These are phyloP conservation scores for Lenwebbia sp. DNA, from an alignment of 345 rosid species.

Conservation along the genomic window DNA sequence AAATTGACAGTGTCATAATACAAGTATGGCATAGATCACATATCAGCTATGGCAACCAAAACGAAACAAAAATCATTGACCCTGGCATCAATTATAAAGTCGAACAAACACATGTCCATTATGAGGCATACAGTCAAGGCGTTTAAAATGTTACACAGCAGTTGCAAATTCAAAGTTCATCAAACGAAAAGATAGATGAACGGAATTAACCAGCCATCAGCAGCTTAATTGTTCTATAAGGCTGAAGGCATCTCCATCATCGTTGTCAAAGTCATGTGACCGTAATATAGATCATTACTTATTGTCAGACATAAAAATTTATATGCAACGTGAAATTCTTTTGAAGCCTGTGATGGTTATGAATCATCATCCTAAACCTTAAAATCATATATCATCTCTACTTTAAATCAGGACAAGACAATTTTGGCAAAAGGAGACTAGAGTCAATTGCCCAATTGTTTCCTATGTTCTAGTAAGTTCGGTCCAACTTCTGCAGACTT, in stretches of 20 bases:
- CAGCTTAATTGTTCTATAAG: neutral
- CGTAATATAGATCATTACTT: neutral
- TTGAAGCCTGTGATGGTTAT: neutral
- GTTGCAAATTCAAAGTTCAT: neutral
- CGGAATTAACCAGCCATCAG: neutral
- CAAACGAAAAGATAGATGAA: neutral
- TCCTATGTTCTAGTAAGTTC: neutral
- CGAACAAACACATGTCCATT: neutral
- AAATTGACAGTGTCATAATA: neutral
- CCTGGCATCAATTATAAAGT: neutral
- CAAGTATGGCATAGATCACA: neutral
- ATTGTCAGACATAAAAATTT: neutral
- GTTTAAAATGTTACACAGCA: neutral
- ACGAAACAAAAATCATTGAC: neutral
- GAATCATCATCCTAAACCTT: neutral
- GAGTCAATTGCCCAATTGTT: neutral
- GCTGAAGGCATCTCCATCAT: neutral
- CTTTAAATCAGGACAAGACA: neutral
- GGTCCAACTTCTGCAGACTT: neutral
- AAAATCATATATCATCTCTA: neutral
- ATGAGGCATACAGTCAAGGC: neutral
- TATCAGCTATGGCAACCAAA: neutral
- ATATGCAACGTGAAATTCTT: neutral
- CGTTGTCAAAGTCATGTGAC: neutral
- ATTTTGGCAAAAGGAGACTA: neutral